These are phyloP conservation scores for Diophrys sp. DNA, from an alignment of 73 alveolate species.

Conservation along the genomic window DNA sequence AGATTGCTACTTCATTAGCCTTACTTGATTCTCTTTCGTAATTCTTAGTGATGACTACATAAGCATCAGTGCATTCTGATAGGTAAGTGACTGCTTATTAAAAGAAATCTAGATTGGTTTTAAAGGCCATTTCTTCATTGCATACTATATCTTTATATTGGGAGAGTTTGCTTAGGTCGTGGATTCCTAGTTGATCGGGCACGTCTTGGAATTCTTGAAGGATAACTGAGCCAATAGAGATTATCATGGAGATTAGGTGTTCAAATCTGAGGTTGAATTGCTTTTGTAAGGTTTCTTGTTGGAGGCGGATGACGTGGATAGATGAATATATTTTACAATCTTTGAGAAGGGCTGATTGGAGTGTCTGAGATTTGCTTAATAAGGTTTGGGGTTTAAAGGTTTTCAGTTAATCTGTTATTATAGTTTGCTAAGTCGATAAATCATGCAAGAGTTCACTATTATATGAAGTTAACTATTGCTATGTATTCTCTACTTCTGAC, in stretches of 20 bases:
- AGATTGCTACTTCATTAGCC: background rate
- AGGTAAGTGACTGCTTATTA: background rate
- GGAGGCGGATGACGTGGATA: no score
- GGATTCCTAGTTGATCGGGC: background rate
- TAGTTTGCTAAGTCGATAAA: background rate
- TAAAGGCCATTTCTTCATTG: background rate
- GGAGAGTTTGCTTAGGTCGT: background rate
- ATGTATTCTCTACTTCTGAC: background rate
- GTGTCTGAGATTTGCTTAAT: background rate
- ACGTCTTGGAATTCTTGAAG: background rate
- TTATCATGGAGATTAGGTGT: no score
- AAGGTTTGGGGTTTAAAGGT: background rate
- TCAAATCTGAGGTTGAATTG: background rate
- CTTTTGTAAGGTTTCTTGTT: background rate
- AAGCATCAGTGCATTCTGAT: background rate
- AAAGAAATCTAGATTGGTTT: no score
- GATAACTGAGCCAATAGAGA: background rate
- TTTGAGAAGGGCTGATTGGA: background rate
- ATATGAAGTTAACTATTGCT: background rate
- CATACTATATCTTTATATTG: background rate
- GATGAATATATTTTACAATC: background rate
- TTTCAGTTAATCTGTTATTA: background rate
- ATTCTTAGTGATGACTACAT: background rate
- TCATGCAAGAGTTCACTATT: background rate
- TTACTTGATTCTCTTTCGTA: background rate